A percentile compares a stretch with the other conserved stretches of the same genome.
Evolutionary conservation across 257 asterid genomes (phyloP).

Genomic region (Primulina tabacum): DNA sequence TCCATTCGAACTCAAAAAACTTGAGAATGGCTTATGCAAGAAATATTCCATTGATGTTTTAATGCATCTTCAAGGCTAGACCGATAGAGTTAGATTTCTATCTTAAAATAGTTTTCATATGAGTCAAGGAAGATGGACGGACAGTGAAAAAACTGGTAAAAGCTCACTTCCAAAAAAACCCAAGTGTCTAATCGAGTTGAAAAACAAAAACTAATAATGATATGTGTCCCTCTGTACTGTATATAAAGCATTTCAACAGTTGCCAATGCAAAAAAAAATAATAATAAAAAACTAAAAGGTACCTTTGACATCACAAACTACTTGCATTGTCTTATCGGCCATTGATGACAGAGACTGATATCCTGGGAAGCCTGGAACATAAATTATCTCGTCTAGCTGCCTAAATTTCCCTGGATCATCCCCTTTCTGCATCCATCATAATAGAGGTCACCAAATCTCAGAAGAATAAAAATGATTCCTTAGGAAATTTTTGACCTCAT

Average conservation of each 20-base stretch:
- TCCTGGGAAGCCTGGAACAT: slow-evolving; percentile 68
- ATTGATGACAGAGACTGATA: slow-evolving; percentile 57
- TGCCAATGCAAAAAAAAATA: slow-evolving; percentile 9
- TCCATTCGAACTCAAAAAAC: too few relatives aligned
- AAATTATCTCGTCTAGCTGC: slow-evolving; percentile 84
- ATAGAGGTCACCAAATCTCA: slow-evolving; percentile 18
- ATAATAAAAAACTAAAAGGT: too few relatives aligned
- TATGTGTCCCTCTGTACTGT: background rate
- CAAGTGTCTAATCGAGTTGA: too few relatives aligned
- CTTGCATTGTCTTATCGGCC: slow-evolving; percentile 73
- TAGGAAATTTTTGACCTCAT: background rate
- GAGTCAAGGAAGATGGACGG: too few relatives aligned
- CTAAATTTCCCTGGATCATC: slow-evolving; percentile 86
- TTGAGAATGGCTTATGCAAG: background rate
- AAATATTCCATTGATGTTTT: background rate
- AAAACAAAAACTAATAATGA: too few relatives aligned
- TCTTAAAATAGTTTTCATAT: too few relatives aligned
- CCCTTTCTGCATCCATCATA: slow-evolving; percentile 57
- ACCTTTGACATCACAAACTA: slow-evolving; percentile 95
- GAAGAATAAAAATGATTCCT: background rate
- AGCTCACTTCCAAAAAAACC: too few relatives aligned
- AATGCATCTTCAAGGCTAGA: background rate
- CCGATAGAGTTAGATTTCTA: background rate
- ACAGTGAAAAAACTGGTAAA: too few relatives aligned
- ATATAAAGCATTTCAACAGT: background rate